Evolutionary conservation across 495 filamentous ascomycete species (phyloP).

Genomic region (Penicillium macrosclerotiorum): DNA sequence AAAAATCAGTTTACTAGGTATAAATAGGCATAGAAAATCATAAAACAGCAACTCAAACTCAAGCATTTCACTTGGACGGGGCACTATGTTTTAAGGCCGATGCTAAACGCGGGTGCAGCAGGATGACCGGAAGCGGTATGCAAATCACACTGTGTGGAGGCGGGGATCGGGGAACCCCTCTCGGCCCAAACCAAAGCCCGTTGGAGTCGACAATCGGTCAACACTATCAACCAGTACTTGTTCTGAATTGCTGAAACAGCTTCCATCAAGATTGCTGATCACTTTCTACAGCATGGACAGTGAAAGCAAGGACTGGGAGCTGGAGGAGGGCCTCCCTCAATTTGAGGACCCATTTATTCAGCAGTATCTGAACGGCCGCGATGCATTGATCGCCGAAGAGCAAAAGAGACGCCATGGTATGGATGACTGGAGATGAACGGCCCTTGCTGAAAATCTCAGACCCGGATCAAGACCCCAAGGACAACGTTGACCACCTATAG

Average conservation of each 20-base stretch:
- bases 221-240: no score
- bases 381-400: conserved; percentile 75
- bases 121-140: conserved; percentile 10
- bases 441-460: background rate
- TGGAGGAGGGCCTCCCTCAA: conserved; percentile 51
- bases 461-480: conserved; percentile 6
- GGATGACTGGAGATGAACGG: conserved; percentile 23
- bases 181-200: background rate
- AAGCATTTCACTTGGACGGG: no score
- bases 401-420: conserved; percentile 81
- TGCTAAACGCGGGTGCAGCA: background rate
- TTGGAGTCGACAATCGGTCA: background rate
- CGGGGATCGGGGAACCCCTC: conserved; percentile 1
- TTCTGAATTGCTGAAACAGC: no score
- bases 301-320: conserved; percentile 42
- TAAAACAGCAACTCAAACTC: no score
- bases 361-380: conserved; percentile 73
- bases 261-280: no score
- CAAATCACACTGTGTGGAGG: no score
- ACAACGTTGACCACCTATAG: conserved; percentile 12
- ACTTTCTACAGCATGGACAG: no score
- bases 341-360: conserved; percentile 71
- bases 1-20: no score
- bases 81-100: background rate
- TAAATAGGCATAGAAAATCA: no score